phyloP scores from a whole-genome alignment of 768 basidiomycete species.

The Gautieria morchelliformis region DNA sequence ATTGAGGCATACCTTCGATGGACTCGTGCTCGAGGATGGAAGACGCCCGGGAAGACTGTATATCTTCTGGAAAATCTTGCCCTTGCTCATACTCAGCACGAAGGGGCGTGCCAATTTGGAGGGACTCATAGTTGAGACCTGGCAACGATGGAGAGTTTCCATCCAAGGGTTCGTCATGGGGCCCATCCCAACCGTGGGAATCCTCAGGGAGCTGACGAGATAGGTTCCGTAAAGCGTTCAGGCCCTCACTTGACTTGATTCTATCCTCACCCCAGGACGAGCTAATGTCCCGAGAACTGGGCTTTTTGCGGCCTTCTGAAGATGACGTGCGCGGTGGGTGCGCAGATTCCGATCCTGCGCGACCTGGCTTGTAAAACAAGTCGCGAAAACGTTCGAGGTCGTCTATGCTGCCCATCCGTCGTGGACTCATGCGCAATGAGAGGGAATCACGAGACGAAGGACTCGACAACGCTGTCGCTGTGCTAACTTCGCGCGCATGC shows the following conservation, averaged over 20 bases:
- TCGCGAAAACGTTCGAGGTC: conserved; percentile 70
- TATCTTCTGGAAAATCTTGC: conserved; percentile 24
- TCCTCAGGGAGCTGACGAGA: neutral
- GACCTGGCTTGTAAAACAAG: conserved; percentile 53
- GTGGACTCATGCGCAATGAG: conserved; percentile 36
- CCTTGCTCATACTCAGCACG: neutral
- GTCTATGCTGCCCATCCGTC: conserved; percentile 47
- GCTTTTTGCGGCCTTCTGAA: conserved; percentile 10
- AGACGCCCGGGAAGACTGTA: conserved; percentile 25
- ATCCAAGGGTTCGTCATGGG: neutral
- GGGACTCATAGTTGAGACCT: conserved; percentile 15
- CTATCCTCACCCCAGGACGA: conserved; percentile 9
- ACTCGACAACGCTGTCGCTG: conserved; percentile 14
- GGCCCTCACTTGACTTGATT: conserved; percentile 19
- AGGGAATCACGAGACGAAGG: conserved; percentile 16
- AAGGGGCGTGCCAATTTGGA: conserved; percentile 16
- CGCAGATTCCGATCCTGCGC: neutral
- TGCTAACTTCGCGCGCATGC: conserved; percentile 13
- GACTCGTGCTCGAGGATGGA: conserved; percentile 20
- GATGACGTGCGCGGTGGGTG: conserved; percentile 9
- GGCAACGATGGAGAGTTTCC: neutral
- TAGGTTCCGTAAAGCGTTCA: conserved; percentile 20
- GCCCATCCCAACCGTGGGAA: neutral
- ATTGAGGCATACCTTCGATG: neutral
- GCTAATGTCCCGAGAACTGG: conserved; percentile 12